Percentiles rank a stretch among this genome's conserved stretches.
Evolutionary conservation across 768 basidiomycete species (phyloP).

Genomic region (Roridomyces roridus): DNA sequence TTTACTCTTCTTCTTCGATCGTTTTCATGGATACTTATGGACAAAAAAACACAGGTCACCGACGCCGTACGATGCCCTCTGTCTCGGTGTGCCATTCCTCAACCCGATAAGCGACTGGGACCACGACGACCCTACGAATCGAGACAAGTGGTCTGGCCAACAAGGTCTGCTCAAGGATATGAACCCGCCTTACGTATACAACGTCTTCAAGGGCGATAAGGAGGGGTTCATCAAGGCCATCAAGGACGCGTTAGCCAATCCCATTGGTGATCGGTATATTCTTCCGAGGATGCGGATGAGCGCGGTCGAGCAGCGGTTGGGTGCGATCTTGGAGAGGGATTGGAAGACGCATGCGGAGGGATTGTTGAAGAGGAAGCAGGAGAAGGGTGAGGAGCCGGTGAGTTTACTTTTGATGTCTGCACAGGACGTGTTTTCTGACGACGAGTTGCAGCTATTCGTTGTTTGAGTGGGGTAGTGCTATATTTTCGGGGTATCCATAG

Average conservation of each 20-base stretch:
- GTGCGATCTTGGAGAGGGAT: conserved; percentile 37
- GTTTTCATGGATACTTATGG: neutral
- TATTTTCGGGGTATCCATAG: too few relatives aligned
- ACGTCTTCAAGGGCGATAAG: conserved; percentile 36
- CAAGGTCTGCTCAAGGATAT: conserved; percentile 35
- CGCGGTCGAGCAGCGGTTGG: conserved; percentile 33
- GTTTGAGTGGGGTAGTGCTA: too few relatives aligned
- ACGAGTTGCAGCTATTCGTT: too few relatives aligned
- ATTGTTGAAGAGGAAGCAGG: conserved; percentile 10
- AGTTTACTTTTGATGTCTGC: neutral
- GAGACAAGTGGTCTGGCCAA: conserved; percentile 35
- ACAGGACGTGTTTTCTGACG: too few relatives aligned
- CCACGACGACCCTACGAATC: conserved; percentile 32
- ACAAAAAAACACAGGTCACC: conserved; percentile 17
- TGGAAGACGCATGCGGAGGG: conserved; percentile 34
- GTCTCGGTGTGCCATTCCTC: conserved; percentile 42
- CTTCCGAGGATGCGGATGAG: conserved; percentile 36
- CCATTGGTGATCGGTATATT: conserved; percentile 37
- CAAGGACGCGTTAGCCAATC: conserved; percentile 31
- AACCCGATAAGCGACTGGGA: conserved; percentile 42
- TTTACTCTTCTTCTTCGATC: neutral
- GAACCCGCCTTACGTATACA: conserved; percentile 42
- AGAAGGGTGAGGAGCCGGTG: neutral
- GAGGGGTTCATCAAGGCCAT: conserved; percentile 36
- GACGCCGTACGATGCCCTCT: conserved; percentile 38